Conservation (phyloP, 1,284 basidiomycete species). For the Ceratorhiza oryzae-sativae region DNA sequence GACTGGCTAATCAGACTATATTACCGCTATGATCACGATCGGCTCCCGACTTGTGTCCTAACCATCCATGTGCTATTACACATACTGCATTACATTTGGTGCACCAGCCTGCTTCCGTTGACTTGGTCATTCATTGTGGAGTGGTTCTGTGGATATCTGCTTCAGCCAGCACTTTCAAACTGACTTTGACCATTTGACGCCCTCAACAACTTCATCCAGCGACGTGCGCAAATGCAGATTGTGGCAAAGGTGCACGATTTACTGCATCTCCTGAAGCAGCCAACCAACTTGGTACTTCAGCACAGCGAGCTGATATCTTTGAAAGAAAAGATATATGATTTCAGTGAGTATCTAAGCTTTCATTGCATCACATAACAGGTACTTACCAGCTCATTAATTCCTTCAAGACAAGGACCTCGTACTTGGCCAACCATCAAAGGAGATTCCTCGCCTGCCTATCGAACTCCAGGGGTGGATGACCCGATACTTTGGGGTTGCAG, state of each 20-base stretch:
- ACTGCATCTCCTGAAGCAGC: not conserved
- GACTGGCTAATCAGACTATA: slow-evolving; percentile 49
- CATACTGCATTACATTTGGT: slow-evolving; percentile 50
- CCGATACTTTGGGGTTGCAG: slow-evolving; percentile 7
- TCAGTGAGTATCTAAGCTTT: too few species aligned
- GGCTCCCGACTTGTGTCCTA: slow-evolving; percentile 52
- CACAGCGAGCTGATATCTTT: not conserved
- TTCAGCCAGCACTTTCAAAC: slow-evolving; percentile 45
- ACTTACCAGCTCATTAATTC: too few species aligned
- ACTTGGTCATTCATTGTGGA: slow-evolving; percentile 57
- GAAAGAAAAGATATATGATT: too few species aligned
- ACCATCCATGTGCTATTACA: slow-evolving; percentile 56
- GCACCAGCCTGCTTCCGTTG: slow-evolving; percentile 53
- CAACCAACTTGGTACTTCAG: not conserved
- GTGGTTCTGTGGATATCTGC: slow-evolving; percentile 46
- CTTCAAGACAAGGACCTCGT: too few species aligned
- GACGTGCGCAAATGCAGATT: slow-evolving; percentile 44
- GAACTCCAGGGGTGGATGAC: too few species aligned
- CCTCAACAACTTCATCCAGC: slow-evolving; percentile 46
- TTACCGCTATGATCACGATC: slow-evolving; percentile 50
- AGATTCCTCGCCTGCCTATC: too few species aligned
- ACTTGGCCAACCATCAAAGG: too few species aligned
- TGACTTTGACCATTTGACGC: slow-evolving; percentile 46
- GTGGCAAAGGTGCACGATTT: not conserved
- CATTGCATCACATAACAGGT: too few species aligned